Conservation (phyloP, 129 eudicot species). For the Centrapalus pauciflorus region DNA sequence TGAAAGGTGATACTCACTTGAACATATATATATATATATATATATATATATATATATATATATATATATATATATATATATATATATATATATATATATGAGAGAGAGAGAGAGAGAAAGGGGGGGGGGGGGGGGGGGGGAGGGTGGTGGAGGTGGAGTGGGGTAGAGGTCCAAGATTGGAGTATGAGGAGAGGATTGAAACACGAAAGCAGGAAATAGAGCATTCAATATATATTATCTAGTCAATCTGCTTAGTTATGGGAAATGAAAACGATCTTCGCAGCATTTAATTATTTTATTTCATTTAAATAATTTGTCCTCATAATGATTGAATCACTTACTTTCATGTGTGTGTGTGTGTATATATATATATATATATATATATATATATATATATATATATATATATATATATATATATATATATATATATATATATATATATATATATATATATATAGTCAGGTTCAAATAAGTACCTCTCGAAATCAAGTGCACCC, state of each 20-base stretch:
- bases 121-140: not conserved
- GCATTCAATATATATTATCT: constrained; percentile 30
- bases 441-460: constrained; percentile 2
- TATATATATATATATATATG: not conserved
- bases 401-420: not conserved
- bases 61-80: not conserved
- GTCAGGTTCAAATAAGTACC: too few relatives aligned
- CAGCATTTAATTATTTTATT: constrained; percentile 1
- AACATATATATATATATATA: not conserved
- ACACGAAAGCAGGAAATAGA: constrained; percentile 31
- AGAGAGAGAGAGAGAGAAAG: not conserved
- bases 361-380: not conserved
- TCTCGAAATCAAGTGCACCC: too few relatives aligned
- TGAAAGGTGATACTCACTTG: not conserved
- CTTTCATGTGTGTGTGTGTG: too few relatives aligned
- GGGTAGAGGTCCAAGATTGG: constrained; percentile 20
- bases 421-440: constrained; percentile 1
- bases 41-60: not conserved
- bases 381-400: not conserved
- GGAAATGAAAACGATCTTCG: constrained; percentile 31
- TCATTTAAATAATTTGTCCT: not conserved
- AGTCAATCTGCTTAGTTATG: constrained; percentile 21
- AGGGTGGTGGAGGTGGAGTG: not conserved
- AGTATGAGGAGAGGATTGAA: constrained; percentile 33
- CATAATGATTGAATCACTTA: constrained; percentile 24